Percentiles rank a stretch among this genome's conserved stretches.
Conservation (phyloP, 768 basidiomycete genomes). For the Clavulina sp. region DNA sequence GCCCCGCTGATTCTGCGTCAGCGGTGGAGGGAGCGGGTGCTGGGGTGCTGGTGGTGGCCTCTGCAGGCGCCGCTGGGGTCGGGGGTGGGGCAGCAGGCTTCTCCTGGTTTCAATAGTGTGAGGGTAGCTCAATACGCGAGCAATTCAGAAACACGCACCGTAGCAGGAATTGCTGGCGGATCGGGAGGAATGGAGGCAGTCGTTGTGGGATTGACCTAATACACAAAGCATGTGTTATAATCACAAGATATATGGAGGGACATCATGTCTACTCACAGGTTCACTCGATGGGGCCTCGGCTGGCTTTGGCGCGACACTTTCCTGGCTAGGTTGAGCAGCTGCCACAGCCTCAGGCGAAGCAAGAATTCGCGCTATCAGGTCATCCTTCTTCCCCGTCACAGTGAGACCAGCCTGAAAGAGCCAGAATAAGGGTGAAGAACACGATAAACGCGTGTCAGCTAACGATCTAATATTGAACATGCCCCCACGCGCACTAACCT, state of each 20-base stretch:
- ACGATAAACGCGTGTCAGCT: neutral
- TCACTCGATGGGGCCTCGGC: too few species aligned
- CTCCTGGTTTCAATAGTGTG: neutral
- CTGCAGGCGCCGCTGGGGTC: neutral
- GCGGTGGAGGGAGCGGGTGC: constrained; percentile 5
- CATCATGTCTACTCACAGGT: too few species aligned
- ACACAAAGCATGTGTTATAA: too few species aligned
- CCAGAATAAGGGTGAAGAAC: constrained; percentile 1
- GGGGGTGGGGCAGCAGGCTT: neutral
- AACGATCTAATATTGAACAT: too few species aligned
- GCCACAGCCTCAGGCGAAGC: constrained; percentile 3
- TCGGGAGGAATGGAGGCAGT: too few species aligned
- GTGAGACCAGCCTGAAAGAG: constrained; percentile 8
- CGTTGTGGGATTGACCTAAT: too few species aligned
- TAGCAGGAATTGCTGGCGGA: too few species aligned
- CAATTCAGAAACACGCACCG: neutral
- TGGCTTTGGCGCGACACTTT: neutral
- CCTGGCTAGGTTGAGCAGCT: neutral
- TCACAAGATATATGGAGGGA: too few species aligned
- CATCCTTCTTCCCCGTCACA: constrained; percentile 15
- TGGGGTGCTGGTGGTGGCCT: neutral
- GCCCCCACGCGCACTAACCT: neutral
- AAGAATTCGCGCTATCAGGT: constrained; percentile 15
- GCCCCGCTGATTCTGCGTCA: constrained; percentile 3
- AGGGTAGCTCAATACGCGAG: neutral